A percentile compares a stretch with the other conserved stretches of the same genome.
Conservation (phyloP, 2,329 filamentous ascomycete genomes). For the Boeremia exigua region DNA sequence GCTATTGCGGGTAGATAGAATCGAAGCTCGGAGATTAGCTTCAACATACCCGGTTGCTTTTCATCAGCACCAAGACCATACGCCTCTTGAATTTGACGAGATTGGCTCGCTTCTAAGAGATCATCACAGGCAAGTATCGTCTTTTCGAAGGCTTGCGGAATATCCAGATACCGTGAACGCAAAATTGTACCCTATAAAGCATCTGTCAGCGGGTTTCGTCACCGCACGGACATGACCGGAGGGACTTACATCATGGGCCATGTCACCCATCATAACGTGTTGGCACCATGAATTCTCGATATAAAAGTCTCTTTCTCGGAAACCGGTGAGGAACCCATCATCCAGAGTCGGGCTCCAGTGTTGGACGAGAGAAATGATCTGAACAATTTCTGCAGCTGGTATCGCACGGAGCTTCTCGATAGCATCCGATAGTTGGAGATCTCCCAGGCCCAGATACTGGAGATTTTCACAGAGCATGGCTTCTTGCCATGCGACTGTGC, state of each 20-base stretch:
- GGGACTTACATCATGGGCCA: background rate
- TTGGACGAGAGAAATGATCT: background rate
- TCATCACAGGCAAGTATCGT: background rate
- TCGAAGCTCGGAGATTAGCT: background rate
- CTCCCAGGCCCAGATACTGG: background rate
- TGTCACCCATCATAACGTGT: background rate
- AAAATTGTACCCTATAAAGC: background rate
- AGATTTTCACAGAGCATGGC: background rate
- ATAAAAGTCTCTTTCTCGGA: background rate
- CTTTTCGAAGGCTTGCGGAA: background rate
- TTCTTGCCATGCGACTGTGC: background rate
- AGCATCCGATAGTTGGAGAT: background rate
- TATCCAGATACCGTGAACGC: background rate
- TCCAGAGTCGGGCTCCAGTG: constrained; percentile 3
- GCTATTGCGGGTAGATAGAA: background rate
- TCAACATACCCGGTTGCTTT: background rate
- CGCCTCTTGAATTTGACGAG: background rate
- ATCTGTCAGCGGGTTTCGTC: background rate
- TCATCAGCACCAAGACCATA: background rate
- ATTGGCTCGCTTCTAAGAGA: background rate
- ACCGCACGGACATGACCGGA: background rate
- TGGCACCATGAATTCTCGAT: constrained; percentile 1
- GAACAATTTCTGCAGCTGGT: background rate
- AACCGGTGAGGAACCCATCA: background rate
- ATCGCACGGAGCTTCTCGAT: background rate